phyloP scores from a whole-genome alignment of 768 basidiomycete genomes.

The Holtermannia corniformis region DNA sequence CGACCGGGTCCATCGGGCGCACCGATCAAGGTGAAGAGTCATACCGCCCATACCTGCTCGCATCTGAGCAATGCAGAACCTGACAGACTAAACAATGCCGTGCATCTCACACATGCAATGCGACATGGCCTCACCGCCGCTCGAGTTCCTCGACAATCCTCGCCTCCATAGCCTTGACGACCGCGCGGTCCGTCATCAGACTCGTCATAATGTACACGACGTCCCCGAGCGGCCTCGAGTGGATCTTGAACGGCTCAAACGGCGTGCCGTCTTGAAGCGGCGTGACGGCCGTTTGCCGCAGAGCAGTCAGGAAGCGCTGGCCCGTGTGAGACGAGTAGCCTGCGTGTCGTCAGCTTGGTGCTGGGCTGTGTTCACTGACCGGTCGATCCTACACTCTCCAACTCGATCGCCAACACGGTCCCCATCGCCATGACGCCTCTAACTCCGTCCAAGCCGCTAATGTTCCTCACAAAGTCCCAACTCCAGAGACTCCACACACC shows the following conservation, averaged over 20 bases:
- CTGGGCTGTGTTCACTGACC: conserved; percentile 51
- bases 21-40: too few species aligned
- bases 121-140: too few species aligned
- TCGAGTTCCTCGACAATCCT: conserved; percentile 48
- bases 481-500: conserved; percentile 83
- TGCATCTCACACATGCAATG: too few species aligned
- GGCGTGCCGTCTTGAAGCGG: conserved; percentile 23
- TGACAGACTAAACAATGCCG: too few species aligned
- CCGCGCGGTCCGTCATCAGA: conserved; percentile 29
- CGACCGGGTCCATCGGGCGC: too few species aligned
- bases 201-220: conserved; percentile 41
- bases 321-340: conserved; percentile 58
- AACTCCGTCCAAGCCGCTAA: conserved; percentile 54
- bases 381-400: conserved; percentile 44
- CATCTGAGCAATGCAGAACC: too few species aligned
- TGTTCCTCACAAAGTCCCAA: conserved; percentile 54
- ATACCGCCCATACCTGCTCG: too few species aligned
- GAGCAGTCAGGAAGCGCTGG: conserved; percentile 50
- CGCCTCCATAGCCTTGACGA: conserved; percentile 43
- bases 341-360: conserved; percentile 25
- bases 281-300: conserved; percentile 42
- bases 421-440: conserved; percentile 78
- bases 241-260: conserved; percentile 57
- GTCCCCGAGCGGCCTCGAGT: conserved; percentile 81
- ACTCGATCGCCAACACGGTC: conserved; percentile 68